phyloP scores from a whole-genome alignment of 2,329 filamentous ascomycete genomes.

The Chaetomiaceae sp. region DNA sequence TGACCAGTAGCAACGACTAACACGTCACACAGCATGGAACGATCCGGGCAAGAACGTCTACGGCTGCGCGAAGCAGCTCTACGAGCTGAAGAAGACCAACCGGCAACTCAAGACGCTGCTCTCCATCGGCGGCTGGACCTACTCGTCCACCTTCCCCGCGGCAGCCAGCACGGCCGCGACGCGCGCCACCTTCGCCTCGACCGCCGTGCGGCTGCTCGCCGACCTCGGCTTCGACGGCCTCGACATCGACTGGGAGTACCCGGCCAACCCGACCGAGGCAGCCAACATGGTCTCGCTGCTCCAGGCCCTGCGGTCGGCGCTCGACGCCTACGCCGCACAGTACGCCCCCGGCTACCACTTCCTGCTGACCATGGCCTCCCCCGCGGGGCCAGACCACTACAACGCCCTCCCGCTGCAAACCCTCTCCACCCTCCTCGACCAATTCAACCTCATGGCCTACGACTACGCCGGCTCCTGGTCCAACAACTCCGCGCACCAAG shows the following conservation, averaged over 20 bases:
- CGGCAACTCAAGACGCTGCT: conserved; percentile 72
- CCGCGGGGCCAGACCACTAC: conserved; percentile 45
- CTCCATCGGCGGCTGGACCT: conserved; percentile 82
- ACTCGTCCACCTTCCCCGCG: conserved; percentile 66
- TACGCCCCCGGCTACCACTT: conserved; percentile 44
- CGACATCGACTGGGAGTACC: conserved; percentile 41
- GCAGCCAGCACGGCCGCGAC: conserved; percentile 58
- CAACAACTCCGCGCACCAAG: conserved; percentile 56
- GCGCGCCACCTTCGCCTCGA: conserved; percentile 61
- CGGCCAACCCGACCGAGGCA: conserved; percentile 34
- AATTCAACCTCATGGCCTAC: conserved; percentile 64
- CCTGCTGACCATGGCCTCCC: conserved; percentile 47
- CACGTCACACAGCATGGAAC: conserved; percentile 43
- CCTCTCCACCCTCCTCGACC: conserved; percentile 45
- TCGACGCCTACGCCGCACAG: conserved; percentile 42
- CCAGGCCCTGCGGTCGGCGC: conserved; percentile 37
- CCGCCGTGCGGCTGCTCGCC: conserved; percentile 62
- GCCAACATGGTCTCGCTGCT: conserved; percentile 42
- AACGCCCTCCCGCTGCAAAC: conserved; percentile 39
- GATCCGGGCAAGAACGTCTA: conserved; percentile 66
- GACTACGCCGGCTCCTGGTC: conserved; percentile 69
- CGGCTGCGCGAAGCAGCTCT: conserved; percentile 75
- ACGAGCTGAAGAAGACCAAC: conserved; percentile 68
- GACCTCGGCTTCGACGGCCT: conserved; percentile 60
- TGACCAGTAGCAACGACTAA: neutral